These are phyloP conservation scores for Candida vaughaniae DNA, from an alignment of 805 yeast genomes.

Conservation along the genomic window DNA sequence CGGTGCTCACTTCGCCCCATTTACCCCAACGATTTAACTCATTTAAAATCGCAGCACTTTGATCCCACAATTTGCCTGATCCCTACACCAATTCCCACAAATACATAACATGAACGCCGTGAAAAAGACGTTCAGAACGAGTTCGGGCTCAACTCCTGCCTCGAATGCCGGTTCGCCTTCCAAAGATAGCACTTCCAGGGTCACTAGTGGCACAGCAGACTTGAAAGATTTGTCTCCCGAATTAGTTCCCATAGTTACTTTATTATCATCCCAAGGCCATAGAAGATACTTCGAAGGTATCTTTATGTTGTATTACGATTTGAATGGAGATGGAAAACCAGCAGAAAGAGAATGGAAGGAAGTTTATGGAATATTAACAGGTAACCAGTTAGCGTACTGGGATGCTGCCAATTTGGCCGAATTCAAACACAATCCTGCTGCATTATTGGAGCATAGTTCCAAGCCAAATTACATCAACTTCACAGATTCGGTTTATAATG, in stretches of 20 bases:
- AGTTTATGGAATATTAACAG: conserved; percentile 87
- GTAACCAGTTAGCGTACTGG: conserved; percentile 92
- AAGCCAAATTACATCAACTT: conserved; percentile 88
- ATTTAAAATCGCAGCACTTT: too few species aligned
- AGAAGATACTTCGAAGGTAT: conserved; percentile 76
- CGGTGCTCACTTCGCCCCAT: too few species aligned
- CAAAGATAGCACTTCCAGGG: conserved; percentile 1
- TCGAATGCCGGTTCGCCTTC: conserved; percentile 10
- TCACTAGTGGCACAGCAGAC: conserved; percentile 7
- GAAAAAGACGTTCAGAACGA: conserved; percentile 24
- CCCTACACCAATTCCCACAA: too few species aligned
- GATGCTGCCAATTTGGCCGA: conserved; percentile 66
- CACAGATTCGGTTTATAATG: conserved; percentile 83
- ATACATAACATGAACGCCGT: conserved; percentile 26
- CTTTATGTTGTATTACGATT: conserved; percentile 68
- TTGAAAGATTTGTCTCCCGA: conserved; percentile 43
- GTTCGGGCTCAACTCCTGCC: conserved; percentile 5
- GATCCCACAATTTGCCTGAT: too few species aligned
- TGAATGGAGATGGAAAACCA: conserved; percentile 83
- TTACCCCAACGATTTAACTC: too few species aligned
- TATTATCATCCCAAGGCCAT: conserved; percentile 70
- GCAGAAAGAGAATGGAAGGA: conserved; percentile 85
- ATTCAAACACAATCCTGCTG: conserved; percentile 48
- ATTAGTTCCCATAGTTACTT: conserved; percentile 68
- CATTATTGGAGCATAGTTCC: conserved; percentile 55